Evolutionary conservation across 2,329 filamentous ascomycete genomes (phyloP), one percentile per base, ranked within the genome.

Genomic region (Zymoseptoria brevis): DNA sequence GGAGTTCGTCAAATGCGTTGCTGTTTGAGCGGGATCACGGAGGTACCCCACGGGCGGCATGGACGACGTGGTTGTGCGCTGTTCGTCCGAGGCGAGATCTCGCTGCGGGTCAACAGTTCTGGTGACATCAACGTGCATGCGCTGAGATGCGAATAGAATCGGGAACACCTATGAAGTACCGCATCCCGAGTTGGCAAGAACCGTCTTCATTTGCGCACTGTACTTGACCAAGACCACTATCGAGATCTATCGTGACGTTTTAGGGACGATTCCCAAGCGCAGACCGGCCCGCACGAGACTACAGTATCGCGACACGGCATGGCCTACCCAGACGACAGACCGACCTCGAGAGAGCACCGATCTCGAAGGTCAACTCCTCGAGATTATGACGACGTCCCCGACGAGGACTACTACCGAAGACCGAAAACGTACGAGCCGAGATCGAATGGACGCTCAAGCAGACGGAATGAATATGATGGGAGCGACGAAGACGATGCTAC

Each of bases 401-500:
- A 63, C 19, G 59, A 64, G 19, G 58, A 62, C 48, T 35, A 57
- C 22, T 65, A 65, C 50, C 60, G 62, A 13, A 54, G 63, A 16
- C 57, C 61, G 16, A 41, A 62, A 26, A 41, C 63, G 35, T 62
- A 64, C 7, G 61, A 63, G 6, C 60, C 61, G 19, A 58, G 54
- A 41, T 54, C 61, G 8, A 59, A 55, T 54, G 57, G 58, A n/a
- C 56, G 58, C 2, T 30, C 60, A 50, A 59, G 62, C 53, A 57
- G 58, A 30, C 55, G 56, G 55, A 64, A 67, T 41, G 63, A 58
- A 3, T 71, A 69, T 59, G 67, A 69, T 57, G 67, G 66, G 4
- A 68, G 65, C 54, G 68, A 71, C 54, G 68, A 70, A 54, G 67
- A 68, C 49, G 66, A 69, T 49, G 30, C 55, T 13, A 45, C 35